Conservation (phyloP, 805 yeast species). For the Hanseniaspora thailandica region DNA sequence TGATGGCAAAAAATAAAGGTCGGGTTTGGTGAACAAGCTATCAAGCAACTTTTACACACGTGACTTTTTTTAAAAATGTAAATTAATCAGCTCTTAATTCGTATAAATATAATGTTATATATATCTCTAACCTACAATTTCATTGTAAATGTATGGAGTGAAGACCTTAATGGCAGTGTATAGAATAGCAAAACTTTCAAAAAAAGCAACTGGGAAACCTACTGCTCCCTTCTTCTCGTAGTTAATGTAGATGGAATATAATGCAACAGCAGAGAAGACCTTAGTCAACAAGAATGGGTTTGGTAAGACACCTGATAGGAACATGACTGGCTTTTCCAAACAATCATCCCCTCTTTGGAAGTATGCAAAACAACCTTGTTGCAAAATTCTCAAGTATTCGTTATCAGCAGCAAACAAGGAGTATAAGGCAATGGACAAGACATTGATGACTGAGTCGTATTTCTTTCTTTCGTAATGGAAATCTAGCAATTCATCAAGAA, state of each 20-base stretch:
- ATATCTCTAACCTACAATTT: slow-evolving; percentile 29
- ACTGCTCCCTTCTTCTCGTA: slow-evolving; percentile 50
- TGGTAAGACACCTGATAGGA: slow-evolving; percentile 72
- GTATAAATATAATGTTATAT: too few species aligned
- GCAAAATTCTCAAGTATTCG: slow-evolving; percentile 53
- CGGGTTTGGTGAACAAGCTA: too few species aligned
- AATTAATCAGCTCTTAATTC: too few species aligned
- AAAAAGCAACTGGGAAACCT: slow-evolving; percentile 58
- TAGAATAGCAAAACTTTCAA: slow-evolving; percentile 56
- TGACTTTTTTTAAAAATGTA: too few species aligned
- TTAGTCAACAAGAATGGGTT: slow-evolving; percentile 61
- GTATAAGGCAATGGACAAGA: slow-evolving; percentile 81
- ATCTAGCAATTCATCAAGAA: slow-evolving; percentile 45
- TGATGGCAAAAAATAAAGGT: too few species aligned
- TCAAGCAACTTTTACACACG: too few species aligned
- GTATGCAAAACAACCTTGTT: slow-evolving; percentile 79
- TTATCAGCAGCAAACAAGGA: slow-evolving; percentile 81
- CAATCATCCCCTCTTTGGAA: slow-evolving; percentile 76
- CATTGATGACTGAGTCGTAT: slow-evolving; percentile 75
- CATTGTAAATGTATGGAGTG: slow-evolving; percentile 60
- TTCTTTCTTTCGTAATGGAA: slow-evolving; percentile 72
- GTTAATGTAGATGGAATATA: slow-evolving; percentile 66
- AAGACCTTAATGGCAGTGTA: slow-evolving; percentile 67
- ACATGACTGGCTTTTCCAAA: slow-evolving; percentile 64
- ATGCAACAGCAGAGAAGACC: slow-evolving; percentile 85